Percentiles rank a stretch among this genome's conserved stretches.
These are phyloP conservation scores for Fraxinus ornus DNA, from an alignment of 305 asterid genomes.

Conservation along the genomic window DNA sequence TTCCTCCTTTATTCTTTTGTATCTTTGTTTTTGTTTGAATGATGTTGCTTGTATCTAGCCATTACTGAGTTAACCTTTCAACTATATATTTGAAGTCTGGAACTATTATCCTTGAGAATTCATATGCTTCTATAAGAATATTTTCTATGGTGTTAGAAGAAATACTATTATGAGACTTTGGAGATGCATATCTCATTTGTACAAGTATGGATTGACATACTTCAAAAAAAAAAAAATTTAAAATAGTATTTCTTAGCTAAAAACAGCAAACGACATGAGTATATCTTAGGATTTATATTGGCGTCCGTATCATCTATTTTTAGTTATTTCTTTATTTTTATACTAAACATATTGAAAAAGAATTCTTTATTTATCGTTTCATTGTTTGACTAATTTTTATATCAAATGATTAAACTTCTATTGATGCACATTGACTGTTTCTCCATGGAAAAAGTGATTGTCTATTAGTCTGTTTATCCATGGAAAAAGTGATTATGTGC, in stretches of 20 bases:
- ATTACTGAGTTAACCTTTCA: background rate
- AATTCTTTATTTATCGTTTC: background rate
- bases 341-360: background rate
- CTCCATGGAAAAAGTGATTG: background rate
- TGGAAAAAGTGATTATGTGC: background rate
- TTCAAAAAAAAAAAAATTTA: background rate
- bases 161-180: background rate
- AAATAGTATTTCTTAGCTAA: background rate
- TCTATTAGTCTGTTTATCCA: background rate
- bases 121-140: background rate
- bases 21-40: slow-evolving; percentile 5
- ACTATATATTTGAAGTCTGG: background rate
- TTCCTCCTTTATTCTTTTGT: background rate
- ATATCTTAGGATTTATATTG: background rate
- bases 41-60: slow-evolving; percentile 10
- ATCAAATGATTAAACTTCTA: background rate
- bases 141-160: background rate
- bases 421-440: background rate
- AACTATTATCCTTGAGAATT: background rate
- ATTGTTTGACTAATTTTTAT: background rate
- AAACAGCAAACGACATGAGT: too few relatives aligned
- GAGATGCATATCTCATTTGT: background rate
- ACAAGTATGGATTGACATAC: background rate
- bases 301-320: background rate
- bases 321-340: background rate